A percentile compares a stretch with the other conserved stretches of the same genome.
phyloP scores from a whole-genome alignment of 2,329 filamentous ascomycete genomes.

The Leptographium radiaticola region DNA sequence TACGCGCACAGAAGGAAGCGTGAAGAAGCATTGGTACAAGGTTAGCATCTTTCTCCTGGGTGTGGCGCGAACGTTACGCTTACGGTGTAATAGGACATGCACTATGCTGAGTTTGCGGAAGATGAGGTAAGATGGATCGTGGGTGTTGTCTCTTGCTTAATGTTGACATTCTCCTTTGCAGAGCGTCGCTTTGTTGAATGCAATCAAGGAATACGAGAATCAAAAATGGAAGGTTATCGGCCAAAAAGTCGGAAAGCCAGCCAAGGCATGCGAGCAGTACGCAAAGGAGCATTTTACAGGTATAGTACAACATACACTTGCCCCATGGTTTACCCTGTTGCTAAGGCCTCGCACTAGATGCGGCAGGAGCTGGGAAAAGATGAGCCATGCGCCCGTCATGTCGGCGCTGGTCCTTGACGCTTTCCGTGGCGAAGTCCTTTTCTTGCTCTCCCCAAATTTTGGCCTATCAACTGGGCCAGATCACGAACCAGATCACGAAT shows the following conservation, averaged over 20 bases:
- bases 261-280: constrained; percentile 71
- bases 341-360: neutral
- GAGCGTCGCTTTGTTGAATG: constrained; percentile 70
- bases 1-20: constrained; percentile 84
- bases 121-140: constrained; percentile 57
- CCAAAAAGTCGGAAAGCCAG: constrained; percentile 92
- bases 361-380: no score
- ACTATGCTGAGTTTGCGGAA: constrained; percentile 96
- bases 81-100: constrained; percentile 63
- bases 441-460: no score
- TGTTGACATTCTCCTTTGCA: constrained; percentile 21
- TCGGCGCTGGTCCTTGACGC: no score
- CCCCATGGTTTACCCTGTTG: neutral
- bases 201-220: constrained; percentile 96
- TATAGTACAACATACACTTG: constrained; percentile 5
- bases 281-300: constrained; percentile 76
- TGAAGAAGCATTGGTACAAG: constrained; percentile 99
- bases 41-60: constrained; percentile 28
- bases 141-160: neutral
- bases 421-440: no score
- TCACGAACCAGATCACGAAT: neutral
- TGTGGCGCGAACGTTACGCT: neutral
- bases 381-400: no score
- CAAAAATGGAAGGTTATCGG: constrained; percentile 99
- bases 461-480: neutral